Percentiles rank a stretch among this genome's conserved stretches.
Evolutionary conservation across 192 early-diverging fungal genomes (phyloP).

Genomic region (Coemansia sp.): DNA sequence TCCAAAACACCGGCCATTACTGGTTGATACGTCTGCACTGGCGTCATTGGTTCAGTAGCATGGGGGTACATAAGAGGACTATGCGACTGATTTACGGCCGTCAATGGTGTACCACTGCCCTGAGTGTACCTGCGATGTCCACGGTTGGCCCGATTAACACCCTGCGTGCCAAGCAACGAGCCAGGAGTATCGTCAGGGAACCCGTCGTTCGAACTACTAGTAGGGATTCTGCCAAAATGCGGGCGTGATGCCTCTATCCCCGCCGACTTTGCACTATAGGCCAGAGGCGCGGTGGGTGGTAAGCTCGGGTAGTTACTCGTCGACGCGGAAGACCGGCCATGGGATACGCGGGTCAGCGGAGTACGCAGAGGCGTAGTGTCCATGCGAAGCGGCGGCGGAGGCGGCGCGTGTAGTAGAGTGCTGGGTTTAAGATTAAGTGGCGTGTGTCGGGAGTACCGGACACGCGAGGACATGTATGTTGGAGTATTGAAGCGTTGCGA

Average conservation of each 20-base stretch:
- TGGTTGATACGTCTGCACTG: neutral
- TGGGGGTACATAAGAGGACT: neutral
- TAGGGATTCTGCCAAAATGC: neutral
- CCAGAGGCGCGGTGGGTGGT: neutral
- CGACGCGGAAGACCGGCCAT: neutral
- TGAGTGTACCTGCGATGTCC: neutral
- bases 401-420: neutral
- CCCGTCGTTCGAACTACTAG: conserved; percentile 4
- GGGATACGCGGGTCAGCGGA: neutral
- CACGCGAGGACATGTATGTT: neutral
- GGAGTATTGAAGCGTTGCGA: neutral
- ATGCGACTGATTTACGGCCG: neutral
- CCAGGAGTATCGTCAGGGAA: conserved; percentile 20
- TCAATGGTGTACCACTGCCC: neutral
- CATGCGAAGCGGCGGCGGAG: neutral
- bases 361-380: neutral
- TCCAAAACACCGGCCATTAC: conserved; percentile 1
- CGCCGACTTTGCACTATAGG: neutral
- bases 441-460: neutral
- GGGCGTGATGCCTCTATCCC: neutral
- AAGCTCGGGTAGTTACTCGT: neutral
- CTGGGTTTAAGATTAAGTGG: conserved; percentile 16
- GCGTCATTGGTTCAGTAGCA: neutral
- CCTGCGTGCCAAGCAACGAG: neutral
- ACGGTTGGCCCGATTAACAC: neutral